These are phyloP conservation scores for Ustilaginoidea virens DNA, from an alignment of 2,329 filamentous ascomycete genomes.

Conservation along the genomic window DNA sequence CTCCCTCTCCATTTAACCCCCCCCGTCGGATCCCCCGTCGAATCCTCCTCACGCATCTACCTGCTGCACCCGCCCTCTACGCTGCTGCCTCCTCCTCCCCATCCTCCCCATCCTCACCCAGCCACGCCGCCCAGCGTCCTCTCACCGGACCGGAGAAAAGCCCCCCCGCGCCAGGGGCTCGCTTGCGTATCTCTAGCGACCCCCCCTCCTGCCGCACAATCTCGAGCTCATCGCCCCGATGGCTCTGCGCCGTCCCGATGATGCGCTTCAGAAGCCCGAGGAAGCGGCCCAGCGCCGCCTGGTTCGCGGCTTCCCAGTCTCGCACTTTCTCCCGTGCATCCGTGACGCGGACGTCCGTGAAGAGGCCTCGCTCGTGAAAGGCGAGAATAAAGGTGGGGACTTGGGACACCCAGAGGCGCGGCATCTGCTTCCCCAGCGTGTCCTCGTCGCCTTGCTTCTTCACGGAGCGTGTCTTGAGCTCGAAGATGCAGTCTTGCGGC, in stretches of 20 bases:
- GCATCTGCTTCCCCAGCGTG: constrained; percentile 20
- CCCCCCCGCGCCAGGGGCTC: too few species aligned
- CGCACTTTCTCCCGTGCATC: constrained; percentile 15
- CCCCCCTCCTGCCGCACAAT: too few species aligned
- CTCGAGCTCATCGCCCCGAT: not conserved
- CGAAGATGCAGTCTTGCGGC: constrained; percentile 21
- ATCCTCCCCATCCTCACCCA: too few species aligned
- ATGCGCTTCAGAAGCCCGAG: not conserved
- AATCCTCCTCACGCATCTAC: too few species aligned
- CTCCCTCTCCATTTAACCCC: too few species aligned
- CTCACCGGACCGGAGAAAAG: too few species aligned
- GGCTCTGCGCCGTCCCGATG: not conserved
- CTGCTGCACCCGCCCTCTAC: too few species aligned
- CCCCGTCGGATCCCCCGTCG: too few species aligned
- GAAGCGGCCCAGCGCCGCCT: constrained; percentile 14
- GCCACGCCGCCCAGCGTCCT: too few species aligned
- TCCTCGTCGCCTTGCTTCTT: constrained; percentile 11
- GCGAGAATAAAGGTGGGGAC: constrained; percentile 24
- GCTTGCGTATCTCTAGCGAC: too few species aligned
- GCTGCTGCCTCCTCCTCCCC: too few species aligned
- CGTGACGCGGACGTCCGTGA: constrained; percentile 19
- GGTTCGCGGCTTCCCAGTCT: constrained; percentile 21
- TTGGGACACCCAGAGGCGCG: constrained; percentile 26
- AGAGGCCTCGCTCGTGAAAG: constrained; percentile 20
- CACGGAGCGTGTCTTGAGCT: constrained; percentile 27